These are phyloP conservation scores for Colletotrichum sp. DNA, from an alignment of 2,329 filamentous ascomycete species.

Conservation along the genomic window DNA sequence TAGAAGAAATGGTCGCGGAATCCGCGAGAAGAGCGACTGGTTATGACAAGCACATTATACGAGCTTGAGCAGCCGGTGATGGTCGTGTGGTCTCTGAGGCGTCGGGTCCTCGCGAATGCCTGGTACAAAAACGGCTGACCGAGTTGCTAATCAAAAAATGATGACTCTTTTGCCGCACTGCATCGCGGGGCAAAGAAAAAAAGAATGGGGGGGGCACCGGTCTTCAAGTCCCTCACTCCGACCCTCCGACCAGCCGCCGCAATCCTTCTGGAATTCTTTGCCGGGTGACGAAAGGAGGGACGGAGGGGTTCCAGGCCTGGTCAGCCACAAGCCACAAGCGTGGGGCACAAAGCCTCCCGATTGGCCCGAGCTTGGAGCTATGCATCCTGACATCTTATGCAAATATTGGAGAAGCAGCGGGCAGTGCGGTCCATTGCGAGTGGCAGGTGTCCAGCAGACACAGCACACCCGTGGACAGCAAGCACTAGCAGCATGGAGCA, in stretches of 20 bases:
- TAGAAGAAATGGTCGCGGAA: constrained; percentile 12
- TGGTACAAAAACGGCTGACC: not conserved
- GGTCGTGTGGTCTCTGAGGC: not conserved
- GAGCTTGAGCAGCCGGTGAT: constrained; percentile 8
- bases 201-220: not conserved
- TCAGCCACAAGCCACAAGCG: constrained; percentile 9
- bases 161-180: constrained; percentile 21
- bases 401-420: not conserved
- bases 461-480: not conserved
- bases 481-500: not conserved
- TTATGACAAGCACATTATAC: constrained; percentile 3
- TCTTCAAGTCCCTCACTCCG: not conserved
- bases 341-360: not conserved
- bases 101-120: not conserved
- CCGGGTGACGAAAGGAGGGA: not conserved
- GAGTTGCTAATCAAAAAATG: not conserved
- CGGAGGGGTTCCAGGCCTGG: not conserved
- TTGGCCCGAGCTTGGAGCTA: constrained; percentile 1
- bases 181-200: constrained; percentile 18
- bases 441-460: not conserved
- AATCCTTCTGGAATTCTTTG: not conserved
- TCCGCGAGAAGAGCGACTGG: constrained; percentile 17
- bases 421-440: not conserved
- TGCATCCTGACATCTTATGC: constrained; percentile 19
- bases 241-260: not conserved